Evolutionary conservation across 2,329 filamentous ascomycete species (phyloP).

Genomic region (Nemania serpens): DNA sequence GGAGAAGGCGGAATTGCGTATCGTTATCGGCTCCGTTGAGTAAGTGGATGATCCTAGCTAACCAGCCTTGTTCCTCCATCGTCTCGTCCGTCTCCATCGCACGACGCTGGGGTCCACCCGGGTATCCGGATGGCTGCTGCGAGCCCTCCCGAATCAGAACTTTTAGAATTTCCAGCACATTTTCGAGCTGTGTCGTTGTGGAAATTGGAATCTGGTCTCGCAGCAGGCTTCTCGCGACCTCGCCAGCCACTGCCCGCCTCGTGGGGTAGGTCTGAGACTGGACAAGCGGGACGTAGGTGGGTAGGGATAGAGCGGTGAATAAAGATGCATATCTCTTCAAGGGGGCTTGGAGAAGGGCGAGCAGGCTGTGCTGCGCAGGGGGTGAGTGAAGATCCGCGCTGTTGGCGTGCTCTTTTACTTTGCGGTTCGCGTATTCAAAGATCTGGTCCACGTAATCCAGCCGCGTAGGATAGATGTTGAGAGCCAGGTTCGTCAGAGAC

Average conservation of each 20-base stretch:
- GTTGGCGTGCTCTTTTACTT: constrained; percentile 87
- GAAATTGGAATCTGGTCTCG: constrained; percentile 80
- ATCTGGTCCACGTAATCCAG: constrained; percentile 97
- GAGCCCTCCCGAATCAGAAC: constrained; percentile 94
- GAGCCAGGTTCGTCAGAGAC: constrained; percentile 88
- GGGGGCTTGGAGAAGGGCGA: constrained; percentile 88
- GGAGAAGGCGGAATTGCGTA: constrained; percentile 90
- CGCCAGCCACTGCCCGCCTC: constrained; percentile 84
- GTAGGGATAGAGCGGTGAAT: constrained; percentile 93
- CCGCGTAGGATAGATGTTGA: constrained; percentile 93
- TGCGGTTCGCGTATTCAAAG: constrained; percentile 82
- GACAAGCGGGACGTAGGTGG: constrained; percentile 87
- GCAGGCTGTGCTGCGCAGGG: constrained; percentile 83
- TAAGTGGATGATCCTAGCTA: constrained; percentile 89
- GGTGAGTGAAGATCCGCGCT: constrained; percentile 93
- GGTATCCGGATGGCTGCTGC: constrained; percentile 81
- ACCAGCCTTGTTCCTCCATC: constrained; percentile 96
- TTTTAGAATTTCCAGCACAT: constrained; percentile 83
- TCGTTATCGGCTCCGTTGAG: constrained; percentile 85
- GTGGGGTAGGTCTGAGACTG: constrained; percentile 93
- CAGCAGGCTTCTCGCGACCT: constrained; percentile 82
- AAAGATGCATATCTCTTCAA: constrained; percentile 89
- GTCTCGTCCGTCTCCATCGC: constrained; percentile 91
- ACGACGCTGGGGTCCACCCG: constrained; percentile 77
- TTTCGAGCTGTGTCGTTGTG: constrained; percentile 79